phyloP scores from a whole-genome alignment of 768 basidiomycete genomes.

The Suillus discolor region DNA sequence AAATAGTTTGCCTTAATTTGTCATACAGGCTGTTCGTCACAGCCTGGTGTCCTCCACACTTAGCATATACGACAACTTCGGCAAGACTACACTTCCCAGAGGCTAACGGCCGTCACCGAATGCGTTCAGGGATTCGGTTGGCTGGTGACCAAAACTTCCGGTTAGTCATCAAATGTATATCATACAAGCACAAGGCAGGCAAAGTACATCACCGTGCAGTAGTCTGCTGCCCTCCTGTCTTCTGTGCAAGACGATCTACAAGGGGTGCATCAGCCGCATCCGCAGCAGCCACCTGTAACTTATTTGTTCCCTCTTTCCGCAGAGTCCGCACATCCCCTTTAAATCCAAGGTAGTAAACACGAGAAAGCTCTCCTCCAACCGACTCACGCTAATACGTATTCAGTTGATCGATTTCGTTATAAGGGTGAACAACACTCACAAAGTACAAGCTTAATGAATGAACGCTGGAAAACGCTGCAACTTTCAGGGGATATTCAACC shows the following conservation, averaged over 20 bases:
- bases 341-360: slow-evolving; percentile 83
- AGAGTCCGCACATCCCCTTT: slow-evolving; percentile 65
- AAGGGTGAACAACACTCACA: slow-evolving; percentile 47
- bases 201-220: slow-evolving; percentile 48
- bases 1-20: not conserved
- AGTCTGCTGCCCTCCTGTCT: slow-evolving; percentile 59
- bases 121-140: not conserved
- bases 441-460: slow-evolving; percentile 78
- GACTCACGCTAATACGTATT: slow-evolving; percentile 56
- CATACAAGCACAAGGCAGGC: slow-evolving; percentile 4
- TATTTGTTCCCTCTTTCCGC: slow-evolving; percentile 60
- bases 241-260: slow-evolving; percentile 60
- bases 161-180: not conserved
- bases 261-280: slow-evolving; percentile 75
- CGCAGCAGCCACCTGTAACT: slow-evolving; percentile 77
- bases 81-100: not conserved
- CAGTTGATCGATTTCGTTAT: slow-evolving; percentile 4
- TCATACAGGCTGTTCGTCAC: not conserved
- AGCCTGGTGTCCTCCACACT: slow-evolving; percentile 15
- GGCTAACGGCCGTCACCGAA: not conserved
- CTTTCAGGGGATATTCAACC: slow-evolving; percentile 76
- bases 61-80: slow-evolving; percentile 15
- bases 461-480: slow-evolving; percentile 76
- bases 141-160: not conserved
- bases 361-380: slow-evolving; percentile 61